Evolutionary conservation across 352 stramenopile genomes (phyloP), one percentile per base, ranked within the genome.

Genomic region (Phytopythium boreale): DNA sequence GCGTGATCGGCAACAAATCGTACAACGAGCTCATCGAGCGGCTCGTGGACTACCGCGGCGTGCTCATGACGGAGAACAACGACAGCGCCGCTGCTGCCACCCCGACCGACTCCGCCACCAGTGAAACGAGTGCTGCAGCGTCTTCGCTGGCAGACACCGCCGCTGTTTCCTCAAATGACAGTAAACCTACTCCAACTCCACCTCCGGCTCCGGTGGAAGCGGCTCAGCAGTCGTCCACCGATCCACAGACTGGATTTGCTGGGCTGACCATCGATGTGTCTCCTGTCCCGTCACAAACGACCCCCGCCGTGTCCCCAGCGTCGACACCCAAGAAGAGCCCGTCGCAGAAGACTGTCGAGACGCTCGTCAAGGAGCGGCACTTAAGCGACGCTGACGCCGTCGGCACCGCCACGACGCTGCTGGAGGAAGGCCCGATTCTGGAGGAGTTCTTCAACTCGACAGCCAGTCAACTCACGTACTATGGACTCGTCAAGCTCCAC

Each of bases 21-120:
- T 99, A 99, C 82, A 99, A 99, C 79, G 93, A 99, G 62, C 77
- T 99, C 29, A 90, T 99, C 51, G 96, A 99, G 68, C 80, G 83
- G 3, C 73, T 99, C 6, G 94, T 99, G 43, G 77, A 98, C 66
- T 93, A 92, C 61, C 85, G 85, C 27, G 83, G 74, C 27, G 71
- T 93, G 51, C 76, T 81, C 41, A 80, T 87, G 79, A 92, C 72
- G 19, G 89, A 87, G 61, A 71, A 76, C 47, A 61, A 61, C 12
- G 63, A 64, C 52, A 52, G 70, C 37, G 39, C 67, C 51, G 19
- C 70, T 56, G 55, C 37, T 44, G 29, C 41, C n/a, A 47, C 41
- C 19, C 19, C 41, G 15, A 2, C 14, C 43, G 43, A 27, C 43
- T 50, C 43, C 15, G 20, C 7, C 7, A 50, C 20, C 22, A 27